A percentile compares a stretch with the other conserved stretches of the same genome.
Evolutionary conservation across 164 flowering plant genomes (phyloP).

Genomic region (Umbilicus rupestris): DNA sequence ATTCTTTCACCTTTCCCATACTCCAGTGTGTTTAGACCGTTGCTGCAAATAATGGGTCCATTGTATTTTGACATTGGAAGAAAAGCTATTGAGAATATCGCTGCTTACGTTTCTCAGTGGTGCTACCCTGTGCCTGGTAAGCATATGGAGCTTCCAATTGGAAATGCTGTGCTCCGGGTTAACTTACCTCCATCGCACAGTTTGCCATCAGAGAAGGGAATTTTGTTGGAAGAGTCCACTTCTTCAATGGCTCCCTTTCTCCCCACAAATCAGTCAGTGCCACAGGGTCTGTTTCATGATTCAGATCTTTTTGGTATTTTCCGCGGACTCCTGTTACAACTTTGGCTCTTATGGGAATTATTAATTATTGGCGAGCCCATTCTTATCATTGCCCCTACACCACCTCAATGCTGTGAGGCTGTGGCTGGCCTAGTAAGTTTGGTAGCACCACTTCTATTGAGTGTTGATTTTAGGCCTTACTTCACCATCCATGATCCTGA

Average conservation of each 20-base stretch:
- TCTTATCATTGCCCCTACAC: constrained; percentile 87
- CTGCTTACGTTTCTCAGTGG: constrained; percentile 80
- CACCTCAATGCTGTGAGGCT: constrained; percentile 97
- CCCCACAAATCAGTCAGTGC: constrained; percentile 67
- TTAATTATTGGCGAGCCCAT: constrained; percentile 87
- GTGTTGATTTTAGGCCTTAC: constrained; percentile 92
- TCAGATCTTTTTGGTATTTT: constrained; percentile 81
- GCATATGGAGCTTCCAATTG: constrained; percentile 86
- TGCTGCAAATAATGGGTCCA: constrained; percentile 95
- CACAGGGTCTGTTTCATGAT: constrained; percentile 92
- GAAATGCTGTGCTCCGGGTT: constrained; percentile 75
- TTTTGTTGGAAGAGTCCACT: constrained; percentile 42
- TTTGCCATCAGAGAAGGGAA: constrained; percentile 48
- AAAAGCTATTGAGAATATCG: constrained; percentile 79
- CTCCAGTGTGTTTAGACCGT: constrained; percentile 80
- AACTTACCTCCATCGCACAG: constrained; percentile 84
- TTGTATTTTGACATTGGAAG: constrained; percentile 85
- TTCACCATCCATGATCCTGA: constrained; percentile 94
- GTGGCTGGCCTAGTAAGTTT: constrained; percentile 90
- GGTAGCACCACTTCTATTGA: constrained; percentile 75
- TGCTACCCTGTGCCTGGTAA: constrained; percentile 71
- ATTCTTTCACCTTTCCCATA: constrained; percentile 72
- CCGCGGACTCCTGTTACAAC: constrained; percentile 71
- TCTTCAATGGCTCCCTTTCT: constrained; percentile 69
- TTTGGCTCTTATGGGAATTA: constrained; percentile 92